These are phyloP conservation scores for Aspergillus olivimuriae DNA, from an alignment of 495 filamentous ascomycete genomes.

Conservation along the genomic window DNA sequence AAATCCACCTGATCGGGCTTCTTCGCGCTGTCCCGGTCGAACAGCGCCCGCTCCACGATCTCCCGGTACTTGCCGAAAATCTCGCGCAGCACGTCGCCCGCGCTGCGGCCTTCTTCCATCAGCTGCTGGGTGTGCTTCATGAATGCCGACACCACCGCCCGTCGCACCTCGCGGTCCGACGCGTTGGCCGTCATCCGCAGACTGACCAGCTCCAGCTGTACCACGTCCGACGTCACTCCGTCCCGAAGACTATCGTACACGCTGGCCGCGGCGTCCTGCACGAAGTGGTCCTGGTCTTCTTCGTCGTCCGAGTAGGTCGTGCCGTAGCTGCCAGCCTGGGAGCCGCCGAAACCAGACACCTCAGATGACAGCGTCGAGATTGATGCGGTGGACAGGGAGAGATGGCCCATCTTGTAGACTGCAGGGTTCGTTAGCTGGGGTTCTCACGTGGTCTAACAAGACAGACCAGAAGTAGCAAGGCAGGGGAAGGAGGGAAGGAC, in stretches of 20 bases:
- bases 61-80: constrained; percentile 51
- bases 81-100: constrained; percentile 58
- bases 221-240: constrained; percentile 70
- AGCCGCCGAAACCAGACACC: constrained; percentile 32
- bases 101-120: constrained; percentile 50
- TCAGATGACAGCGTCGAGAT: constrained; percentile 65
- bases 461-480: no score
- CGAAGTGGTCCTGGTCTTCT: constrained; percentile 66
- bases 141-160: constrained; percentile 77
- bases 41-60: constrained; percentile 52
- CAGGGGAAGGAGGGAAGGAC: constrained; percentile 24
- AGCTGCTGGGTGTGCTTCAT: constrained; percentile 74
- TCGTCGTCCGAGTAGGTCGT: constrained; percentile 54
- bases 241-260: constrained; percentile 75
- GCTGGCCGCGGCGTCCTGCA: constrained; percentile 78
- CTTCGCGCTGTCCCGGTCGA: constrained; percentile 49
- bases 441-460: no score
- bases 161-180: constrained; percentile 77
- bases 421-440: constrained; percentile 17
- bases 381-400: constrained; percentile 69
- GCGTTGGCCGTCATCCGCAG: constrained; percentile 85
- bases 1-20: constrained; percentile 80
- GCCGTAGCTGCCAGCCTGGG: constrained; percentile 45
- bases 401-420: constrained; percentile 63
- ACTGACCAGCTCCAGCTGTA: constrained; percentile 83